Evolutionary conservation across 106 monocot genomes (phyloP), one percentile per base, ranked within the genome.

Genomic region (Xerophyta viscosa): DNA sequence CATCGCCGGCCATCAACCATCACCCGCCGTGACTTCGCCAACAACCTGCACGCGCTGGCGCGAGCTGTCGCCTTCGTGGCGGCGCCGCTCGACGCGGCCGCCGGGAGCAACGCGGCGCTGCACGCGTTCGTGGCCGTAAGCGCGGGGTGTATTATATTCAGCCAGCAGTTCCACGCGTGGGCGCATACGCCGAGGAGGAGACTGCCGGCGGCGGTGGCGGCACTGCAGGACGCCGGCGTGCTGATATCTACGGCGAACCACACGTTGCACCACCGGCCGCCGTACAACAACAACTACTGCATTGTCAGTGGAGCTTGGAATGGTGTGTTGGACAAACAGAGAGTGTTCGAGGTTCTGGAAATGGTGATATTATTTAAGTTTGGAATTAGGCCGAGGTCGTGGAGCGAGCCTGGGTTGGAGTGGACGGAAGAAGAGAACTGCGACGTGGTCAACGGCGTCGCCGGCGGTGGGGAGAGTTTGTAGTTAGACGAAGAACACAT

Each of bases 101-200:
- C 22, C 28, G 60, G 42, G 7, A 60, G 26, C 19, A 27, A 59
- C 42, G 67, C 81, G 3, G 48, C 62, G 8, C 57, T 60, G 25
- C 76, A 79, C 46, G 82, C 92, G 10, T 92, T 92, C 41, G 54
- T 75, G 13, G 86, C 61, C 8, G 47, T 50, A 20, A 74, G 68
- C 55, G 72, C 69, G 1, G 67, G 73, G 24, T 77, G 75, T 61
- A 31, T 87, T 11, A 63, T 83, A 77, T 48, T 92, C 54, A 80
- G 87, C 62, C 92, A 92, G 70, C 87, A 92, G 70, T 87, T 92
- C 62, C 92, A 92, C 69, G 71, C 83, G 26, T 87, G 82, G 87
- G 68, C 92, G 15, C 92, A 92, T 67, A 63, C 49, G 43, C 61
- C 70, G 47, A 70, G 44, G 56, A 63, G 86, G 31, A 31, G 66